Conservation (phyloP, 805 yeast species). For the Ogataea zsoltii region DNA sequence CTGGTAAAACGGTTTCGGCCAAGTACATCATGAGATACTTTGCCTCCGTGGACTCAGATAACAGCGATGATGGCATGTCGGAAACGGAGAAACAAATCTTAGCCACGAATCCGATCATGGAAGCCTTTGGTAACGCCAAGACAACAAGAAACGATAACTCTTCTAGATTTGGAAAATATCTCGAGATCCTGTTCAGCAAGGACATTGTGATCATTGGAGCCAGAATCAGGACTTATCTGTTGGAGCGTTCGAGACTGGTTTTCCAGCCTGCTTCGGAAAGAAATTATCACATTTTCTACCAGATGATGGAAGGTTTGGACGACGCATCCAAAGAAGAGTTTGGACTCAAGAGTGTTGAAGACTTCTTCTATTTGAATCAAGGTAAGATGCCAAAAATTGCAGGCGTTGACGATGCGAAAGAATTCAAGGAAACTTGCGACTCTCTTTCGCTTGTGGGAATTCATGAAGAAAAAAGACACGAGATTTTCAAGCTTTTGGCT, state of each 20-base stretch:
- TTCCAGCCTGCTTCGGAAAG: constrained; percentile 91
- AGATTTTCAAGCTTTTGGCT: constrained; percentile 77
- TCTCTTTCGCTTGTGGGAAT: constrained; percentile 84
- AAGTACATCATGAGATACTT: constrained; percentile 97
- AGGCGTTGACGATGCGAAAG: constrained; percentile 81
- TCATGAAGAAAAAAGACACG: constrained; percentile 52
- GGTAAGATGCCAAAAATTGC: constrained; percentile 73
- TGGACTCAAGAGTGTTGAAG: constrained; percentile 62
- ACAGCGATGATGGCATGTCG: constrained; percentile 64
- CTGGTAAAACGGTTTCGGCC: constrained; percentile 97
- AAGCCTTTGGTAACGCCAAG: constrained; percentile 98
- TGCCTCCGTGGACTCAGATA: constrained; percentile 79
- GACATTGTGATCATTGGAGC: constrained; percentile 88
- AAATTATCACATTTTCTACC: constrained; percentile 94
- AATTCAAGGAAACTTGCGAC: constrained; percentile 70
- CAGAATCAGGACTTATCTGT: constrained; percentile 83
- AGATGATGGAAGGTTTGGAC: constrained; percentile 72
- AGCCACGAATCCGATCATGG: constrained; percentile 97
- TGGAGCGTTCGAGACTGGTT: constrained; percentile 92
- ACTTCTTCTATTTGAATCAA: constrained; percentile 82
- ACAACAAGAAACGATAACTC: constrained; percentile 97
- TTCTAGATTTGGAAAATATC: constrained; percentile 94
- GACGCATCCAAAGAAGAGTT: constrained; percentile 55
- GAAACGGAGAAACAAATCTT: constrained; percentile 90
- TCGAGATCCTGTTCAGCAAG: constrained; percentile 83